Percentiles rank a stretch among this genome's conserved stretches.
Evolutionary conservation across 257 asterid species (phyloP).

Genomic region (Scutellaria barbata): DNA sequence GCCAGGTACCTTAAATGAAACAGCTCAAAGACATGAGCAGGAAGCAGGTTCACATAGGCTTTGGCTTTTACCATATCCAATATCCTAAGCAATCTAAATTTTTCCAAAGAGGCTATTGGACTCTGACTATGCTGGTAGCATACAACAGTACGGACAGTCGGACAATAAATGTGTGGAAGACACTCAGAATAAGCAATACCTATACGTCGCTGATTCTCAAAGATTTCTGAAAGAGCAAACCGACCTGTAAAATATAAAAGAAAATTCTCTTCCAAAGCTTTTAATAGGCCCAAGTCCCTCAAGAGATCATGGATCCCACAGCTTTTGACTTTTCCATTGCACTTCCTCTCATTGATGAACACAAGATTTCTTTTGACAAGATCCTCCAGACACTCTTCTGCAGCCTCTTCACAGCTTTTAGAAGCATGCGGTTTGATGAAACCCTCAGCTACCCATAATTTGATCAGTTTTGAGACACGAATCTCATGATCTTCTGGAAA

Average conservation of each 20-base stretch:
- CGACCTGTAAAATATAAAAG: no score
- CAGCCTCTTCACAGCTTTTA: constrained; percentile 5
- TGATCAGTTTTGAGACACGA: neutral
- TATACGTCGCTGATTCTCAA: neutral
- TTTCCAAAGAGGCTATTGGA: neutral
- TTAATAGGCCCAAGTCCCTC: neutral
- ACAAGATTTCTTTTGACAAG: constrained; percentile 12
- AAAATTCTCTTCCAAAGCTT: no score
- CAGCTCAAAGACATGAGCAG: neutral
- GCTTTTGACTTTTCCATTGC: neutral
- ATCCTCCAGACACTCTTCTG: neutral
- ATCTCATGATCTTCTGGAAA: neutral
- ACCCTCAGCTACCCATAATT: constrained; percentile 2
- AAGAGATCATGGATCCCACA: neutral
- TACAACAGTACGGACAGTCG: neutral
- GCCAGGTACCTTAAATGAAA: constrained; percentile 4
- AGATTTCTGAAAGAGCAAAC: neutral
- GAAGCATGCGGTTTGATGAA: neutral
- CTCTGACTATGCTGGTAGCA: neutral
- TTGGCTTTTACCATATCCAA: neutral
- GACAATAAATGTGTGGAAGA: neutral
- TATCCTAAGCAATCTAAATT: neutral
- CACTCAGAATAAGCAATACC: neutral
- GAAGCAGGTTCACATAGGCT: neutral
- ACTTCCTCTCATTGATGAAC: neutral